phyloP scores from a whole-genome alignment of 2,329 filamentous ascomycete species.

The Aureobasidium sp. region DNA sequence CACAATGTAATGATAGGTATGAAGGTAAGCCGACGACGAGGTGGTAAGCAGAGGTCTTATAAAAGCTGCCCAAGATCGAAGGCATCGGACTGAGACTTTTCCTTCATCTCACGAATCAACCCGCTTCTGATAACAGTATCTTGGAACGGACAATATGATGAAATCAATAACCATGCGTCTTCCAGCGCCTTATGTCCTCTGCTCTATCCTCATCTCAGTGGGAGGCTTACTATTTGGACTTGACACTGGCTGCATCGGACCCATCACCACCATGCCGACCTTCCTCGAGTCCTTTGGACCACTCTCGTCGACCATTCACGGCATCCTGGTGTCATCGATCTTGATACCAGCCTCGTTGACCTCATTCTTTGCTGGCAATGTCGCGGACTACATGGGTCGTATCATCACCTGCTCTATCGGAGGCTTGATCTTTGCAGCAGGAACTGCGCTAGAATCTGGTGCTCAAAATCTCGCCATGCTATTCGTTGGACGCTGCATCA shows the following conservation, averaged over 20 bases:
- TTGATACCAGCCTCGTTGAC: conserved; percentile 51
- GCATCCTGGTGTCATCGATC: conserved; percentile 50
- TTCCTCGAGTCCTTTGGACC: conserved; percentile 44
- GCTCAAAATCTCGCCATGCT: conserved; percentile 43
- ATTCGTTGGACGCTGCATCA: conserved; percentile 45
- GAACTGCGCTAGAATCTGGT: conserved; percentile 38
- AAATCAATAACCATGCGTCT: not conserved
- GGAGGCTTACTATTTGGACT: conserved; percentile 13
- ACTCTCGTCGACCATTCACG: conserved; percentile 45
- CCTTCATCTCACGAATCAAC: not conserved
- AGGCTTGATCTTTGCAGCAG: conserved; percentile 37
- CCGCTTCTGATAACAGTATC: too few relatives aligned
- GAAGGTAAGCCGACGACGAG: conserved; percentile 2
- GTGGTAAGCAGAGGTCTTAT: not conserved
- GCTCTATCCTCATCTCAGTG: not conserved
- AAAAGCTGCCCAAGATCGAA: not conserved
- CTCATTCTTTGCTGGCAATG: conserved; percentile 48
- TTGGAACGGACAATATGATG: not conserved
- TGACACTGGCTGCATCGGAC: conserved; percentile 48
- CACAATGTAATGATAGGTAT: not conserved
- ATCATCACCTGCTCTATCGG: conserved; percentile 37
- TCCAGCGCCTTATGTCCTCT: not conserved
- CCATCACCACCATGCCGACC: conserved; percentile 47
- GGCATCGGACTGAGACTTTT: not conserved
- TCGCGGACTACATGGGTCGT: conserved; percentile 10